Percentiles rank a stretch among this genome's conserved stretches.
Conservation (phyloP, 768 basidiomycete genomes). For the Pulveroboletus sp. region DNA sequence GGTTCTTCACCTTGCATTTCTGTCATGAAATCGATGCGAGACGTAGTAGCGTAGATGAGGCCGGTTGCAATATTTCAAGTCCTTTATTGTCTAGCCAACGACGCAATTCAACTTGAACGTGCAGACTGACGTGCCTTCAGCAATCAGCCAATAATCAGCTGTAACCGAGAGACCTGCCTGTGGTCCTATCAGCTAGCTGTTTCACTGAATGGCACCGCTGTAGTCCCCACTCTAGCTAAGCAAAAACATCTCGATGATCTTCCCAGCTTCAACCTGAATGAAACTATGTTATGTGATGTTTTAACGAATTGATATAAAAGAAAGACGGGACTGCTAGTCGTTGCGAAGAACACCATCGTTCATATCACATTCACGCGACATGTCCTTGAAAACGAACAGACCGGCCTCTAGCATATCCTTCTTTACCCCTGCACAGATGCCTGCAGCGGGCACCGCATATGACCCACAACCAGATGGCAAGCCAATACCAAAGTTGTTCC, state of each 20-base stretch:
- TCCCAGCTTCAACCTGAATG: not conserved
- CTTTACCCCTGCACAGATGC: conserved; percentile 45
- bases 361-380: not conserved
- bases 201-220: not conserved
- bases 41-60: too few relatives aligned
- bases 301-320: conserved; percentile 3
- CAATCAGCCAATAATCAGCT: too few relatives aligned
- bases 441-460: conserved; percentile 42
- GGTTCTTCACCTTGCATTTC: too few relatives aligned
- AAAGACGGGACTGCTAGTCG: not conserved
- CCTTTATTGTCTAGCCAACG: too few relatives aligned
- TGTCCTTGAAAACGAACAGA: conserved; percentile 28
- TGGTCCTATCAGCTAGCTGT: not conserved
- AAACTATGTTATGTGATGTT: not conserved
- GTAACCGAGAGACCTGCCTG: too few relatives aligned
- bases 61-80: too few relatives aligned
- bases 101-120: too few relatives aligned
- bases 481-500: conserved; percentile 44
- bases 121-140: too few relatives aligned
- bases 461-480: conserved; percentile 39
- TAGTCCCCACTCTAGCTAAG: not conserved
- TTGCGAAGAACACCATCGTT: not conserved
- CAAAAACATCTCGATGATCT: not conserved
- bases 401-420: conserved; percentile 42
- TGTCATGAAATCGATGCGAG: too few relatives aligned